Percentiles rank a stretch among this genome's conserved stretches.
Conservation (phyloP, 2,329 filamentous ascomycete genomes). For the Corynespora cassiicola region DNA sequence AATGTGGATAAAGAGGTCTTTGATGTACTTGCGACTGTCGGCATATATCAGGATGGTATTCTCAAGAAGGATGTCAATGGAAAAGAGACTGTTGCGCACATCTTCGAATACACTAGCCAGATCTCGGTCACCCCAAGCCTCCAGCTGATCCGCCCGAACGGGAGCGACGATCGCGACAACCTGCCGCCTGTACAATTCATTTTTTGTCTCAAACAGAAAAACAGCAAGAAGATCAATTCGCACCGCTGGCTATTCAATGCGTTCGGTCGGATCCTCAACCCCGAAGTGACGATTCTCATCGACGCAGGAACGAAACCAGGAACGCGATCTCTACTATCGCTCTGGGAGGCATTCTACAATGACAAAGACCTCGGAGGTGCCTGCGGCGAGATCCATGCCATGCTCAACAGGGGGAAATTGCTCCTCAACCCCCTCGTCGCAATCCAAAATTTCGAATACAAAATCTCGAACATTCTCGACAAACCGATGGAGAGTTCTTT, state of each 20-base stretch:
- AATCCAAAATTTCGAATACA: constrained; percentile 97
- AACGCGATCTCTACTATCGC: constrained; percentile 80
- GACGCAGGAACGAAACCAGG: constrained; percentile 96
- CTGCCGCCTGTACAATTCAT: constrained; percentile 97
- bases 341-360: constrained; percentile 98
- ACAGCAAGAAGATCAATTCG: constrained; percentile 99
- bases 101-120: constrained; percentile 97
- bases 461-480: constrained; percentile 97
- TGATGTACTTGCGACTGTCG: constrained; percentile 88
- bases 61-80: constrained; percentile 97
- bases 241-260: constrained; percentile 97
- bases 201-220: constrained; percentile 96
- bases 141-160: constrained; percentile 85
- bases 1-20: constrained; percentile 93
- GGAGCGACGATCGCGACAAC: constrained; percentile 77
- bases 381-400: constrained; percentile 96
- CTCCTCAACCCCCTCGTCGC: constrained; percentile 90
- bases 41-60: constrained; percentile 94
- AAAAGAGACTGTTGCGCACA: constrained; percentile 91
- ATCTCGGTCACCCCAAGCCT: constrained; percentile 92
- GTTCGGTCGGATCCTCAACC: constrained; percentile 92
- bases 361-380: constrained; percentile 96
- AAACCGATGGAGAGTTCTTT: constrained; percentile 95
- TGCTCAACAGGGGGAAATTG: constrained; percentile 87
- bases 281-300: constrained; percentile 89